phyloP scores from a whole-genome alignment of 352 stramenopile species.

The Blastocystis sp. region DNA sequence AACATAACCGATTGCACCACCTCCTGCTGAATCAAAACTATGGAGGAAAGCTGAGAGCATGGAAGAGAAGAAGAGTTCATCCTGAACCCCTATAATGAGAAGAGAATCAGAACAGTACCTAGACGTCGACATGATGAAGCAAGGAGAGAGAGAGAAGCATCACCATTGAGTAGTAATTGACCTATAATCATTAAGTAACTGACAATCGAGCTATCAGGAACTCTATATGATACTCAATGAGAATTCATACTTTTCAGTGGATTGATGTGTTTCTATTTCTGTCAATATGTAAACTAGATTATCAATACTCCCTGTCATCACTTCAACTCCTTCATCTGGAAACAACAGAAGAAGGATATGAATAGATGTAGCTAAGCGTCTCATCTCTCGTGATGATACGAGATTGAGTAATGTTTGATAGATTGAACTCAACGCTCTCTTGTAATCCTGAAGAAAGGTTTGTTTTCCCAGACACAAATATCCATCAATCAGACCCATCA shows the following conservation, averaged over 20 bases:
- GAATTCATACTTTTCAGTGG: not conserved
- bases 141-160: not conserved
- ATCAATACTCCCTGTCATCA: not conserved
- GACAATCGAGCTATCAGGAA: not conserved
- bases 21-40: constrained; percentile 45
- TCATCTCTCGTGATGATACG: not conserved
- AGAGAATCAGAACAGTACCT: not conserved
- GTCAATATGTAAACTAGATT: not conserved
- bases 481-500: constrained; percentile 17
- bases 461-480: not conserved
- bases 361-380: constrained; percentile 11
- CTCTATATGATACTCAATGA: not conserved
- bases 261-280: too few species aligned
- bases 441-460: not conserved
- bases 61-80: not conserved
- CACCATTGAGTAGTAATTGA: constrained; percentile 5
- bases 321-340: not conserved
- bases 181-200: constrained; percentile 16
- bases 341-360: constrained; percentile 18
- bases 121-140: not conserved
- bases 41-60: constrained; percentile 8
- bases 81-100: not conserved
- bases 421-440: not conserved
- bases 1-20: constrained; percentile 38
- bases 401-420: not conserved